Evolutionary conservation across 2,329 filamentous ascomycete genomes (phyloP).

Genomic region (Pseudovirgaria hyperparasitica): DNA sequence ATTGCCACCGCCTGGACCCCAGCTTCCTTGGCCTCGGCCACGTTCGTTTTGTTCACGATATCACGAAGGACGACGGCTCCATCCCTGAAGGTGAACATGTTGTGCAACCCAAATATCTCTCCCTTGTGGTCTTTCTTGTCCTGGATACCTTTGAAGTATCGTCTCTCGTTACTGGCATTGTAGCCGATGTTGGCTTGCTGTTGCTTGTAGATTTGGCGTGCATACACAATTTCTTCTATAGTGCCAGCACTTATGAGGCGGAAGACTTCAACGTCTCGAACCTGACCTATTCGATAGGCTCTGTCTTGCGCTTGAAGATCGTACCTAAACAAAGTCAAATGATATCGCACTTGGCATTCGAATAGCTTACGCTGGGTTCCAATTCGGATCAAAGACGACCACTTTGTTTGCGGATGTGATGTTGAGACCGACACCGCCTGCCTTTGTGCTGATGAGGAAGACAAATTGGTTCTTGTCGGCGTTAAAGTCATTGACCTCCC

Average conservation of each 20-base stretch:
- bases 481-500: conserved; percentile 84
- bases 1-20: conserved; percentile 72
- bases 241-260: conserved; percentile 82
- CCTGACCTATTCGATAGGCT: conserved; percentile 90
- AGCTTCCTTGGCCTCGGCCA: conserved; percentile 82
- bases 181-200: conserved; percentile 98
- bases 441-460: conserved; percentile 88
- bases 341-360: too few relatives aligned
- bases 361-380: conserved; percentile 93
- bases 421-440: conserved; percentile 86
- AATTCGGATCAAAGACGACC: conserved; percentile 91
- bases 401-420: conserved; percentile 98
- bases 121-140: conserved; percentile 71
- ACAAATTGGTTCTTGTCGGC: conserved; percentile 77
- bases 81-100: conserved; percentile 72
- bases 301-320: conserved; percentile 94
- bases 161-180: conserved; percentile 77
- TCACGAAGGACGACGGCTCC: conserved; percentile 76
- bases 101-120: conserved; percentile 83
- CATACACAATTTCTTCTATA: conserved; percentile 95
- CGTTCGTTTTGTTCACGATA: conserved; percentile 96
- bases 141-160: conserved; percentile 93
- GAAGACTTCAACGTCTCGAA: conserved; percentile 88
- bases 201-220: conserved; percentile 95
- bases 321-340: too few relatives aligned